Evolutionary conservation across 1,139 yeast genomes (phyloP).

Genomic region (Pichia norvegensis): DNA sequence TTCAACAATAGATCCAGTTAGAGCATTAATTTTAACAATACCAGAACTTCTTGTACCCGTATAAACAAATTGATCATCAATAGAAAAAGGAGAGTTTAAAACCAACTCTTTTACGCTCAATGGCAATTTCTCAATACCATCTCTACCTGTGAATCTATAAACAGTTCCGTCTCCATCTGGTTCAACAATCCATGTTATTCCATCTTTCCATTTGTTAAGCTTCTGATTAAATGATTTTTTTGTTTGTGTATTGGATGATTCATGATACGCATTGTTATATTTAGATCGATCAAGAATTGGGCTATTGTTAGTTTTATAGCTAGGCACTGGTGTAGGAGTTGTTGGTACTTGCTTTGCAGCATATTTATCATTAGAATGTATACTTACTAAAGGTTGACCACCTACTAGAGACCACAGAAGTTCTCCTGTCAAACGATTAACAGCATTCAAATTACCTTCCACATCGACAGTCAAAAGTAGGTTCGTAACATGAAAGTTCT

Average conservation of each 20-base stretch:
- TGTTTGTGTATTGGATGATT: conserved; percentile 1
- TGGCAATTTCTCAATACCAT: conserved; percentile 76
- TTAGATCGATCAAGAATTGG: not conserved
- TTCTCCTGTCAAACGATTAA: conserved; percentile 70
- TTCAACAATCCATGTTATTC: conserved; percentile 73
- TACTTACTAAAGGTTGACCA: conserved; percentile 39
- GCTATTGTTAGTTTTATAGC: not conserved
- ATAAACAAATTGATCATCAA: conserved; percentile 83
- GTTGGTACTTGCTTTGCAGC: conserved; percentile 11
- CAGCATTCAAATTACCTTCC: conserved; percentile 82
- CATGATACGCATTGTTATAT: not conserved
- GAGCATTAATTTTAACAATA: conserved; percentile 64
- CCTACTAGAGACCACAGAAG: conserved; percentile 68
- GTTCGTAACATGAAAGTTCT: conserved; percentile 54
- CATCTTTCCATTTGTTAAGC: conserved; percentile 1
- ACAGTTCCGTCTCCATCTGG: conserved; percentile 82
- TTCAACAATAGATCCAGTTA: conserved; percentile 68
- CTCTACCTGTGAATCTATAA: conserved; percentile 74
- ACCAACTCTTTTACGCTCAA: conserved; percentile 74
- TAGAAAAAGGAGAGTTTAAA: conserved; percentile 72
- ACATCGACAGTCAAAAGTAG: conserved; percentile 69
- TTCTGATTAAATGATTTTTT: conserved; percentile 2
- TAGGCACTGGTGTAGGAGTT: conserved; percentile 10
- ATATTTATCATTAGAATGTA: conserved; percentile 16
- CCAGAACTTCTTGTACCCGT: conserved; percentile 81